Percentiles rank a stretch among this genome's conserved stretches.
phyloP scores from a whole-genome alignment of 2,329 filamentous ascomycete genomes.

The Ascochyta koolunga region DNA sequence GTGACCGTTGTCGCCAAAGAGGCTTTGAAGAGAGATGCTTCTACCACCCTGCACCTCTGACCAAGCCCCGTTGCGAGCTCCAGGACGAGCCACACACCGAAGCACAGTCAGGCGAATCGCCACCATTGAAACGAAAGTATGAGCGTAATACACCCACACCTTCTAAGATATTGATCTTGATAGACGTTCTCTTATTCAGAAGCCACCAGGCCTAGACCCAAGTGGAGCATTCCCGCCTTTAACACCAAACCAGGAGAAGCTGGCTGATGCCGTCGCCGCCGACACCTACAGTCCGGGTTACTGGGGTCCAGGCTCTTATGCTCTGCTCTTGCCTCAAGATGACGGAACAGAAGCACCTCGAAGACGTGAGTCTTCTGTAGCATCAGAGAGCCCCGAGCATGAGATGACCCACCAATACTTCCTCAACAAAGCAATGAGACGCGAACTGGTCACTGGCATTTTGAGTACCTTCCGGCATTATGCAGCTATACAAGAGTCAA shows the following conservation, averaged over 20 bases:
- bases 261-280: conserved; percentile 42
- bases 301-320: conserved; percentile 43
- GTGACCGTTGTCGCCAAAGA: conserved; percentile 41
- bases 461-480: conserved; percentile 38
- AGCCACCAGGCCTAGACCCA: conserved; percentile 5
- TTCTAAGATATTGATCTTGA: background rate
- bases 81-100: background rate
- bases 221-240: conserved; percentile 11
- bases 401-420: conserved; percentile 40
- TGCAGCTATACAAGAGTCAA: conserved; percentile 30
- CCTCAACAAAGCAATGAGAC: conserved; percentile 38
- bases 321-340: conserved; percentile 37
- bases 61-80: conserved; percentile 28
- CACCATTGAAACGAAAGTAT: conserved; percentile 38
- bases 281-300: conserved; percentile 42
- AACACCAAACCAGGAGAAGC: conserved; percentile 26
- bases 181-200: conserved; percentile 29
- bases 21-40: conserved; percentile 43
- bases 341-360: conserved; percentile 24
- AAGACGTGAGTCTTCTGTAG: conserved; percentile 31
- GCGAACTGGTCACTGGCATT: conserved; percentile 37
- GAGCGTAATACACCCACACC: background rate
- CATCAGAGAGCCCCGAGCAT: conserved; percentile 34
- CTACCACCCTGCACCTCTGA: conserved; percentile 46
- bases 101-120: conserved; percentile 18